These are phyloP conservation scores for Erysiphe pulchra DNA, from an alignment of 2,329 filamentous ascomycete genomes.

Conservation along the genomic window DNA sequence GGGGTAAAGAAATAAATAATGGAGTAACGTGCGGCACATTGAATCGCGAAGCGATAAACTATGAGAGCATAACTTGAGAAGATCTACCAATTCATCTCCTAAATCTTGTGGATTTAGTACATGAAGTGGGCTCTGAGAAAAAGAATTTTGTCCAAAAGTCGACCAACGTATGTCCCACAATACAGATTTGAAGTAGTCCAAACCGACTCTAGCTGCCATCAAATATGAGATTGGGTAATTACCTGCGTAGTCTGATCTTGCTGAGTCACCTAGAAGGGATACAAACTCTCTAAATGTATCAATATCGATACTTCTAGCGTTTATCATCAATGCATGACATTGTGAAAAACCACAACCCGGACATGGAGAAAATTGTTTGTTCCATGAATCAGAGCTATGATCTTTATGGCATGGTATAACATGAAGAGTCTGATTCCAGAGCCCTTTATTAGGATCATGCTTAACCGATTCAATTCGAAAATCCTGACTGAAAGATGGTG, in stretches of 20 bases:
- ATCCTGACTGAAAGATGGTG: too few relatives aligned
- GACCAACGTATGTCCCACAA: constrained; percentile 1
- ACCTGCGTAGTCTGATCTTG: constrained; percentile 6
- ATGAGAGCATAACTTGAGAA: constrained; percentile 6
- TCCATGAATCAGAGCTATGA: constrained; percentile 5
- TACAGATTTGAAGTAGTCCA: constrained; percentile 6
- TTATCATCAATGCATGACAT: constrained; percentile 7
- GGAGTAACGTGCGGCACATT: constrained; percentile 7
- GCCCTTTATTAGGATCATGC: constrained; percentile 4
- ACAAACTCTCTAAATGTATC: constrained; percentile 3
- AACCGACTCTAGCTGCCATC: constrained; percentile 7
- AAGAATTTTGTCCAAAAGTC: constrained; percentile 4
- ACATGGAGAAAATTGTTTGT: constrained; percentile 4
- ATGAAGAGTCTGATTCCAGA: constrained; percentile 6
- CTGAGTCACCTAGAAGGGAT: constrained; percentile 2
- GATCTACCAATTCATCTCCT: constrained; percentile 4
- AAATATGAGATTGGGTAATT: constrained; percentile 7
- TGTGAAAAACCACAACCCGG: constrained; percentile 6
- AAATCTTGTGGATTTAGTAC: constrained; percentile 6
- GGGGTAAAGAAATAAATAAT: constrained; percentile 6
- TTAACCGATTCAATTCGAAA: neutral
- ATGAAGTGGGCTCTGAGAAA: constrained; percentile 8
- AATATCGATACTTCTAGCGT: constrained; percentile 4
- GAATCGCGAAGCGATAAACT: constrained; percentile 5
- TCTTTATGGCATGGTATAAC: constrained; percentile 6